Base-by-base conservation (phyloP, 2,329 filamentous ascomycete species). In the Tothia fuscella region DNA sequence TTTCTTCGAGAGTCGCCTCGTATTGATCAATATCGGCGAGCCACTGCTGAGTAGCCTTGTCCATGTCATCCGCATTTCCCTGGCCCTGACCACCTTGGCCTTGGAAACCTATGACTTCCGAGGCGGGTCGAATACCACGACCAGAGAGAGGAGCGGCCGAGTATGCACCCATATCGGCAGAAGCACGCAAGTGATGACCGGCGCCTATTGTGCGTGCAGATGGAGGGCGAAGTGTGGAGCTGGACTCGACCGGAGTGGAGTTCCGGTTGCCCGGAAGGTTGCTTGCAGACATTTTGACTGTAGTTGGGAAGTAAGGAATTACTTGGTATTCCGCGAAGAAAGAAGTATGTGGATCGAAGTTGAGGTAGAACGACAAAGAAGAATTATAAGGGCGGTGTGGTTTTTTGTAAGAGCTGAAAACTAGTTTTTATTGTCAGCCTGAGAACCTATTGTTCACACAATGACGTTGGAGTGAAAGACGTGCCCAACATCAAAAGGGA, bases 11-110 rank as follows among this genome's bases (percentile, higher is more conserved):
- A 1, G 91, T 98, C n/a, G 80, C 93, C 70, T 98, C 91, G 56
- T 95, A 95, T 62, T 96, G 89, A 59, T 98, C 91, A 52, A 98
- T 96, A 56, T 98, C 91, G 43, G 89, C 87, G 54, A 98, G 89
- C 91, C 91, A 98, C 64, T 98, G 88, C 67, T 95, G 88, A 38
- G 89, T 87, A 49, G 89, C 83, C 63, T 88, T 89, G 60, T 96
- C 91, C 60, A 91, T 80, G 7, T 82, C 78, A 62, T 96, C 91
- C 48, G 95, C 88, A 16, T 74, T 65, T 52, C 73, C 78, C 50
- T 84, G 80, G 53, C 70, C 73, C 53, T 77, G 78, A 48, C 72
- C 72, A 58, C 80, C 72, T 53, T 77, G 78, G 32, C 74, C 66
- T 55, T 82, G 84, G 49, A 84, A 88, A 61, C 89, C 94, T 61